These are phyloP conservation scores for Metschnikowia lachancei DNA, from an alignment of 805 yeast species.

Conservation along the genomic window DNA sequence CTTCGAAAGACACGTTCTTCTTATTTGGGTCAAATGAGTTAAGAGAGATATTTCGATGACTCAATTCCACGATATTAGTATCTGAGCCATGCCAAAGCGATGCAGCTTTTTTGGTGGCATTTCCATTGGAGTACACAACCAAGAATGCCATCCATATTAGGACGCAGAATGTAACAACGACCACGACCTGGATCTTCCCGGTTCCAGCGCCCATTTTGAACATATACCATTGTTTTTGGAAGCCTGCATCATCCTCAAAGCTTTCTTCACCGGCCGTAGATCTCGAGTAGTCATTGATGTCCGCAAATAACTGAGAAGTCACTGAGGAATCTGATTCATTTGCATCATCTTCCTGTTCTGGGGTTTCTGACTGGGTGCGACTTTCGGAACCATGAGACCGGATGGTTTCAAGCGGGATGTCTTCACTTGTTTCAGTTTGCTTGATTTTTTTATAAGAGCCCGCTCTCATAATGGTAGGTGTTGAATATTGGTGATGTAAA, in stretches of 20 bases:
- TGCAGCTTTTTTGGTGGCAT: slow-evolving; percentile 17
- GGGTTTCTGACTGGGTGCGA: background rate
- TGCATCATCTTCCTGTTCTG: background rate
- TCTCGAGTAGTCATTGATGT: slow-evolving; percentile 23
- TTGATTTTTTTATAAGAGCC: background rate
- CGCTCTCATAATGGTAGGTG: background rate
- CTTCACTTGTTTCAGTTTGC: background rate
- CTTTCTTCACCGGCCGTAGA: slow-evolving; percentile 17
- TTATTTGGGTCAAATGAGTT: slow-evolving; percentile 27
- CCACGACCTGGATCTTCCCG: slow-evolving; percentile 3
- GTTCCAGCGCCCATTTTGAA: slow-evolving; percentile 5
- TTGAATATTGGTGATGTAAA: no score
- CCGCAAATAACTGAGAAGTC: slow-evolving; percentile 31
- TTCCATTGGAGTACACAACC: slow-evolving; percentile 27
- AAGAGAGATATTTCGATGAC: slow-evolving; percentile 32
- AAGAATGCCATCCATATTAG: slow-evolving; percentile 29
- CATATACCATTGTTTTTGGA: slow-evolving; percentile 8
- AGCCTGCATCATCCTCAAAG: slow-evolving; percentile 14
- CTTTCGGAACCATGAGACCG: background rate
- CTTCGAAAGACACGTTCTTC: slow-evolving; percentile 30
- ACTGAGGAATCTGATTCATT: slow-evolving; percentile 9
- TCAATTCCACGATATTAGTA: slow-evolving; percentile 23
- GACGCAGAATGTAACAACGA: slow-evolving; percentile 7
- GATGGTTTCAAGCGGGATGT: slow-evolving; percentile 3
- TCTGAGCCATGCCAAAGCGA: slow-evolving; percentile 20